Base-by-base conservation (phyloP, 495 filamentous ascomycete species). In the Pseudomonodictys pantanalensis region DNA sequence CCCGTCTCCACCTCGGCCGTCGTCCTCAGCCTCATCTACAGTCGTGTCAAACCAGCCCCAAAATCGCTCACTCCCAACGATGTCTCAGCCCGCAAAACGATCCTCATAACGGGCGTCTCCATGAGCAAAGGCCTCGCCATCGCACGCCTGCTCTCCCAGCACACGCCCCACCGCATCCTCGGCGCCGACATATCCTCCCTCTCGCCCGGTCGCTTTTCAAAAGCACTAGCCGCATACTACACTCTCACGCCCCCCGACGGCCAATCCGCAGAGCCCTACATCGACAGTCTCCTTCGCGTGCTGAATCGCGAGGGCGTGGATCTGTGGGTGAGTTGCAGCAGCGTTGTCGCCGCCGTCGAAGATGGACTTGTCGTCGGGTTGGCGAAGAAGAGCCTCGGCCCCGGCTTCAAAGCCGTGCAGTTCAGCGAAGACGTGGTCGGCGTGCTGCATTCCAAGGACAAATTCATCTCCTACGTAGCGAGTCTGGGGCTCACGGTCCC, bases 271-370 rank as follows among this genome's bases (percentile, higher is more conserved):
- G 58, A 73, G 63, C 68, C 73, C 25, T 82, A 80, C 30, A 73
- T 81, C 43, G 69, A 77, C 1, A 68, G 68, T 6, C 68, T 91
- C 7, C 61, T 86, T 6, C 64, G 80, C 15, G 77, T 89, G 15
- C 74, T 91, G 29, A 69, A 78, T 25, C 69, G 75, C 7, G 85
- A 91, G 52, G 77, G 78, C 0, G 78, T 88, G 17, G 82, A 90
- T 52, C 62, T 91, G 0, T 92, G 88, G 88, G 80, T 92, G 12
- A 83, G 80, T 39, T 89, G 86, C 62, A 88, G 86, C 0, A 81
- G 80, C 8, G 80, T 83, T 7, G 76, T 78, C 15, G 78, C 75
- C 1, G 80, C 80, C 4, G 61, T 84, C 7, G 81, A 86, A 64
- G 87, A 91, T 69, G 86, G 79, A 0, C 66, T 78, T 20, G 43